Evolutionary conservation across 805 yeast species (phyloP), one percentile per base, ranked within the genome.

Genomic region (Candida sakaeoensis): DNA sequence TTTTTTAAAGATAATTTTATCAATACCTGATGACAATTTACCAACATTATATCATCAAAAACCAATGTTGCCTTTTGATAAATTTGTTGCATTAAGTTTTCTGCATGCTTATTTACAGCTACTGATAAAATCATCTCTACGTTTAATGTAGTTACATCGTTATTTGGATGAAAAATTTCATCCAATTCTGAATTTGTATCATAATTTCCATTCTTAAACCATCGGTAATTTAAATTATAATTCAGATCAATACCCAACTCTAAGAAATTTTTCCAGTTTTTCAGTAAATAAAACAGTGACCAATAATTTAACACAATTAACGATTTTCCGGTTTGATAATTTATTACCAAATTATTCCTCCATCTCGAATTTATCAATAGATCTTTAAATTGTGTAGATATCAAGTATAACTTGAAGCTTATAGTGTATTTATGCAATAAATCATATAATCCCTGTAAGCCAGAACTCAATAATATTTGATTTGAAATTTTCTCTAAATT

Each of bases 281-380:
- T 74, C 18, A 64, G 59, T 33, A 74, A 63, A 42, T 65, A 68
- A 7, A 72, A 66, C 21, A 53, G 48, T 16, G 54, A 43, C 91
- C 95, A 86, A 58, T 85, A 86, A 35, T 75, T 72, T 2, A 85
- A 65, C 3, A 70, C 57, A 9, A 86, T 73, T 15, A 72, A 58
- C 18, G 79, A 73, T 40, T 71, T 68, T 8, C 77, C 79, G 9
- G 80, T 68, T 42, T 69, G 70, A 52, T 78, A 79, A 14, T 72
- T 66, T 57, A 78, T 85, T 31, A 76, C 75, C 31, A 86, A 54
- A 35, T 75, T 76, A 7, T 78, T 74, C 37, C 77, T 67, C 88
- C 88, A 83, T 40, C 67, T 67, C 33, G 66, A 52, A 47, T 77
- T 68, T 22, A 54, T 42, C 17, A 61, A 47, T 38, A 82, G 58